Evolutionary conservation across 768 basidiomycete genomes (phyloP), one percentile per base, ranked within the genome.

Genomic region (Termitomyces sp.): DNA sequence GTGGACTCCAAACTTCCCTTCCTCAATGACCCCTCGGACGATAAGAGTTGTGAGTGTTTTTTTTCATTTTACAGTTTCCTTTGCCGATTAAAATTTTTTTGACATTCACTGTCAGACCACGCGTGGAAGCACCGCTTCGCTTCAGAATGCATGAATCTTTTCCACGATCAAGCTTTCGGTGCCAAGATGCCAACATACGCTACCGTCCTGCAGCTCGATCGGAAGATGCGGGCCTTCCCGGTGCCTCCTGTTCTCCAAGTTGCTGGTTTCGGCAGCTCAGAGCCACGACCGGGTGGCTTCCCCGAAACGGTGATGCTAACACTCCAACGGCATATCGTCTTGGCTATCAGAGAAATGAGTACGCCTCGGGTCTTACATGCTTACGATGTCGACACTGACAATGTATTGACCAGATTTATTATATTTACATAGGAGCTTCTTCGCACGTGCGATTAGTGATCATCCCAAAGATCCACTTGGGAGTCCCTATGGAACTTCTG

Each of bases 401-500:
- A n/a, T 40, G 1, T 34, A 17, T n/a, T n/a, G n/a, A n/a, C n/a
- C 63, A 88, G 87, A 85, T 69, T 75, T 88, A 34, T 73, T 89
- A 17, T 89, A 88, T 68, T 74, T 89, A 37, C 87, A 89, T 64
- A 78, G 87, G 61, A 85, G 83, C 66, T 89, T 87, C 73, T 88
- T 89, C 60, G 87, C 87, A 25, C 79, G 85, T 43, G 87, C 87
- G 3, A 80, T 89, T 57, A 85, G 81, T 63, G 87, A 89, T 64
- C 84, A 86, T 65, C 86, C 86, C 32, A 86, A 85, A 64, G 87
- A 89, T 63, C 87, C 87, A 27, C 74, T 89, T 34, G 86, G 85
- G 11, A 87, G 85, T 65, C 83, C 85, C 14, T 87, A 86, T 59
- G 86, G 85, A 10, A 84, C 85, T 2, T 87, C 86, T 4, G 87